These are phyloP conservation scores for Huntiella abstrusa DNA, from an alignment of 2,329 filamentous ascomycete species.

Conservation along the genomic window DNA sequence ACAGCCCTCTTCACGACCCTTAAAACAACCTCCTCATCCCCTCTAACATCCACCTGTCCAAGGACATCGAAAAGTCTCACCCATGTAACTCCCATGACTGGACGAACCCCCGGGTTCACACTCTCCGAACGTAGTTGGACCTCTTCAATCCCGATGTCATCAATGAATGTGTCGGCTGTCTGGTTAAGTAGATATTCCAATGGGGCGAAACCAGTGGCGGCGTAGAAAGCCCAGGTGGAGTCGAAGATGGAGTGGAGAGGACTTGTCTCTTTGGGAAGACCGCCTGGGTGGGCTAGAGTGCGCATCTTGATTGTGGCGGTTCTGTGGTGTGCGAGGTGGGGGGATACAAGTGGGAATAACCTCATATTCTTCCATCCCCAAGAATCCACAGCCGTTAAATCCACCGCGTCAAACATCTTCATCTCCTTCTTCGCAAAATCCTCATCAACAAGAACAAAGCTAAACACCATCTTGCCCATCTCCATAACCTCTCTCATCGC, in stretches of 20 bases:
- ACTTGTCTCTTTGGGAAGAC: too few relatives aligned
- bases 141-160: conserved; percentile 1
- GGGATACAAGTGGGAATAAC: not conserved
- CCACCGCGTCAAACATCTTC: not conserved
- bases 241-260: not conserved
- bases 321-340: not conserved
- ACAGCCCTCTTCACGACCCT: not conserved
- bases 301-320: not conserved
- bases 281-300: not conserved
- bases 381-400: not conserved
- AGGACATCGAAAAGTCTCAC: not conserved
- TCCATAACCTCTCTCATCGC: too few relatives aligned
- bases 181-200: not conserved
- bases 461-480: too few relatives aligned
- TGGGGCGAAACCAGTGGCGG: not conserved
- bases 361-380: not conserved
- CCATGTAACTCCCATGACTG: not conserved
- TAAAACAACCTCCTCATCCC: not conserved
- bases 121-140: not conserved
- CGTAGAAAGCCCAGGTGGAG: not conserved
- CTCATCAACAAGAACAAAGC: too few relatives aligned
- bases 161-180: not conserved
- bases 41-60: not conserved
- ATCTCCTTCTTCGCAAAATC: not conserved
- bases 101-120: not conserved